A percentile compares a stretch with the other conserved stretches of the same genome.
Evolutionary conservation across 2,329 filamentous ascomycete species (phyloP).

Genomic region (Phyllosticta citrichinensis): DNA sequence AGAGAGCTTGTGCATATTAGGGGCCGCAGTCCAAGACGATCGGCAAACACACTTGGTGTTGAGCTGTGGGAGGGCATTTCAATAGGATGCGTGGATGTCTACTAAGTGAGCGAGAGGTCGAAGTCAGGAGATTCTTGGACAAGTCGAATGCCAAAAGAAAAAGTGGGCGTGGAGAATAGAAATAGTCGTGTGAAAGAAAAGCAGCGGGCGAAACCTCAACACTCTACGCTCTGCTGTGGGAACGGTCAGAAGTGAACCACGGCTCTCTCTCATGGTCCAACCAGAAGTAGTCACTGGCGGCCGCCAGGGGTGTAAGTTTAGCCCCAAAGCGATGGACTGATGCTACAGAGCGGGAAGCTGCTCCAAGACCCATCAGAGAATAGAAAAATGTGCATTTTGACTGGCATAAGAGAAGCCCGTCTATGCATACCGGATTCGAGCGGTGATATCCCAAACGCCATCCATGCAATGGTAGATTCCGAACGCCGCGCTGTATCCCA

Average conservation of each 20-base stretch:
- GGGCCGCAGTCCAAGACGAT: neutral
- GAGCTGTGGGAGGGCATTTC: neutral
- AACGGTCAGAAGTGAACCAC: too few relatives aligned
- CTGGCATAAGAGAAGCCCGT: neutral
- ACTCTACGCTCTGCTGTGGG: too few relatives aligned
- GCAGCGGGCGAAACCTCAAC: too few relatives aligned
- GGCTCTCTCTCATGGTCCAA: too few relatives aligned
- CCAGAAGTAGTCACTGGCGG: too few relatives aligned
- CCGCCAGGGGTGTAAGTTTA: too few relatives aligned
- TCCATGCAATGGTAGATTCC: conserved; percentile 5
- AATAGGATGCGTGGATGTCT: neutral
- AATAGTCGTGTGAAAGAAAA: too few relatives aligned
- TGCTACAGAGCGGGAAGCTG: neutral
- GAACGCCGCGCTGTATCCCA: conserved; percentile 14
- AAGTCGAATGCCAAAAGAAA: neutral
- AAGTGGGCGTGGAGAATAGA: too few relatives aligned
- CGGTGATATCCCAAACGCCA: conserved; percentile 12
- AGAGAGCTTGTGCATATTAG: neutral
- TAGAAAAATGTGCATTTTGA: neutral
- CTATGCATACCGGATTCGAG: conserved; percentile 7
- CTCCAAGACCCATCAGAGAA: neutral
- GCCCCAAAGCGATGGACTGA: too few relatives aligned
- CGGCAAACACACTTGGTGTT: neutral
- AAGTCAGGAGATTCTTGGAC: neutral
- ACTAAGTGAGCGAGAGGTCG: neutral